Evolutionary conservation across 1,284 basidiomycete species (phyloP).

Genomic region (Sporisorium exsertum): DNA sequence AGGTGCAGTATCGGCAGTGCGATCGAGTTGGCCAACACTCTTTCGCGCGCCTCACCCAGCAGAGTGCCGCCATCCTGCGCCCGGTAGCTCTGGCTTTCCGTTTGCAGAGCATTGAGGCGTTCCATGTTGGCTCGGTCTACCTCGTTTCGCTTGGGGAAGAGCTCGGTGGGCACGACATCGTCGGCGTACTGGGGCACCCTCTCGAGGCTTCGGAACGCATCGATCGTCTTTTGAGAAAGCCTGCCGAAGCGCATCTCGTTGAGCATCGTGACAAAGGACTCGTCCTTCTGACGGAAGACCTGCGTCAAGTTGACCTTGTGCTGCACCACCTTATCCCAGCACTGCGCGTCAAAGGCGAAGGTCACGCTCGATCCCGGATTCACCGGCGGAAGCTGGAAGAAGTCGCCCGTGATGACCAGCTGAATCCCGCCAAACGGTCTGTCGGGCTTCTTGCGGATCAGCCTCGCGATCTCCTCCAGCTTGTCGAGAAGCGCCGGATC

Average conservation of each 20-base stretch:
- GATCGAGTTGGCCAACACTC: slow-evolving; percentile 57
- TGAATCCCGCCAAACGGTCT: slow-evolving; percentile 93
- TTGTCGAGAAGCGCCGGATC: slow-evolving; percentile 93
- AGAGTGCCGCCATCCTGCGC: slow-evolving; percentile 57
- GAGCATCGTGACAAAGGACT: slow-evolving; percentile 60
- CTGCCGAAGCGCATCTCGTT: slow-evolving; percentile 63
- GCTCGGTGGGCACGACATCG: slow-evolving; percentile 63
- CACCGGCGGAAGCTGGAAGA: slow-evolving; percentile 96
- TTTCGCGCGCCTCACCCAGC: slow-evolving; percentile 39
- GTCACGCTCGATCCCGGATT: slow-evolving; percentile 70
- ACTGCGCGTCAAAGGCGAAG: slow-evolving; percentile 81
- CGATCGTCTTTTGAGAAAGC: slow-evolving; percentile 56
- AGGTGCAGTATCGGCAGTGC: slow-evolving; percentile 73
- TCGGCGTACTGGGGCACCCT: slow-evolving; percentile 48
- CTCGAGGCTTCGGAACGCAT: slow-evolving; percentile 51
- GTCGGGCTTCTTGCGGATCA: slow-evolving; percentile 74
- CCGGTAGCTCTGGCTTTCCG: slow-evolving; percentile 49
- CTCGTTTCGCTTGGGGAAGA: slow-evolving; percentile 84
- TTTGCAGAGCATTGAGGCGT: slow-evolving; percentile 73
- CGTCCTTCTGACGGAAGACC: slow-evolving; percentile 81
- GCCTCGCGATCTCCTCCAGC: slow-evolving; percentile 77
- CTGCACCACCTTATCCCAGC: slow-evolving; percentile 82
- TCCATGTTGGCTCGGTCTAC: slow-evolving; percentile 79
- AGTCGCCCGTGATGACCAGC: slow-evolving; percentile 92
- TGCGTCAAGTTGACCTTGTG: slow-evolving; percentile 86